These are phyloP conservation scores for Aristolochia californica DNA, from an alignment of 164 flowering plant genomes.

Conservation along the genomic window DNA sequence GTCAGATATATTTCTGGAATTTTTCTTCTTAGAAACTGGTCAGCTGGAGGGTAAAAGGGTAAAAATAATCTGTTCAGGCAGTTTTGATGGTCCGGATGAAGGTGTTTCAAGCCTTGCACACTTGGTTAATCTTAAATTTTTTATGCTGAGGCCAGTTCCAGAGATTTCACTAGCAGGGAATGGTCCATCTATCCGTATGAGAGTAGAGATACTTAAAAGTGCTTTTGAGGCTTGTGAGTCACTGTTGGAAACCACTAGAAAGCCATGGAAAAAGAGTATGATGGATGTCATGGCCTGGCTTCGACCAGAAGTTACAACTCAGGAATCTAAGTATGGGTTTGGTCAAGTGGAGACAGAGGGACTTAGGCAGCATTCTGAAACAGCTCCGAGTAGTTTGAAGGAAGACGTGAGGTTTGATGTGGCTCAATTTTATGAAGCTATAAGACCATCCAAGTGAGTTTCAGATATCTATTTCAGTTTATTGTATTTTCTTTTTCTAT, in stretches of 20 bases:
- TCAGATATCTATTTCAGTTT: background rate
- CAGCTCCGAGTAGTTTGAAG: slow-evolving; percentile 9
- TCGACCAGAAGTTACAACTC: slow-evolving; percentile 67
- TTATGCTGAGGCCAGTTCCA: slow-evolving; percentile 51
- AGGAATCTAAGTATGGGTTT: slow-evolving; percentile 54
- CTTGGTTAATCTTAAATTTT: slow-evolving; percentile 43
- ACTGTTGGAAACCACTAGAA: slow-evolving; percentile 46
- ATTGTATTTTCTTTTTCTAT: background rate
- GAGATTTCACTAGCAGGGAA: slow-evolving; percentile 21
- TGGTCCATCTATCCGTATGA: slow-evolving; percentile 30
- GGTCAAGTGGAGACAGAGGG: slow-evolving; percentile 9
- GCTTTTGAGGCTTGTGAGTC: slow-evolving; percentile 69
- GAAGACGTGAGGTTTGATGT: slow-evolving; percentile 45
- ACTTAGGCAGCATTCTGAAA: slow-evolving; percentile 11
- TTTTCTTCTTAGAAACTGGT: slow-evolving; percentile 16
- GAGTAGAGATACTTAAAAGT: slow-evolving; percentile 57
- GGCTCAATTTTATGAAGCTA: slow-evolving; percentile 72
- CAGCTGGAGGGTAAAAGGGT: slow-evolving; percentile 12
- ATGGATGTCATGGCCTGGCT: slow-evolving; percentile 85
- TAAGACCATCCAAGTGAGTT: slow-evolving; percentile 90
- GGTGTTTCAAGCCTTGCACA: slow-evolving; percentile 77
- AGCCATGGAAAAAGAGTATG: slow-evolving; percentile 83
- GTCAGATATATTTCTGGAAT: slow-evolving; percentile 37
- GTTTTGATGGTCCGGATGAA: slow-evolving; percentile 75
- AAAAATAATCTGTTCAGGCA: slow-evolving; percentile 41